A percentile compares a stretch with the other conserved stretches of the same genome.
Evolutionary conservation across 208 protist species (phyloP).

Genomic region (Strigomonas culicis): DNA sequence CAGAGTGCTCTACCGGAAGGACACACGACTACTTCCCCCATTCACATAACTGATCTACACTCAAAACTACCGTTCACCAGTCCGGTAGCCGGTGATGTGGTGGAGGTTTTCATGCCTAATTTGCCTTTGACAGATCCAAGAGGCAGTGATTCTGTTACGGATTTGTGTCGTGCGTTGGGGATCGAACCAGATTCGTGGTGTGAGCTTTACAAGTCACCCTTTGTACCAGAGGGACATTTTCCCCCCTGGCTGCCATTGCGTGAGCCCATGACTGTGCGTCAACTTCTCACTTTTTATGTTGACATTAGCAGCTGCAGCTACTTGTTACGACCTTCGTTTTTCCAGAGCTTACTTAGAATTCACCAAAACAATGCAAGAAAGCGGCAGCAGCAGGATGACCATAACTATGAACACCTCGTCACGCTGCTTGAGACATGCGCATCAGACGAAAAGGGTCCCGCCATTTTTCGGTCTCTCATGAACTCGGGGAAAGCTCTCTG

Average conservation of each 20-base stretch:
- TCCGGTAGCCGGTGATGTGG: constrained; percentile 57
- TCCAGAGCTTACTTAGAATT: constrained; percentile 58
- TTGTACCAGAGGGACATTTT: constrained; percentile 73
- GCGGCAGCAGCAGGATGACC: neutral
- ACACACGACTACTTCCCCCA: constrained; percentile 6
- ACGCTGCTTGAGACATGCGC: constrained; percentile 50
- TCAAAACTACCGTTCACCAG: constrained; percentile 3
- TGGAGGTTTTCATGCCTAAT: constrained; percentile 80
- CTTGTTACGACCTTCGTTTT: constrained; percentile 69
- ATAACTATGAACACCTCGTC: constrained; percentile 15
- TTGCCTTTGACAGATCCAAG: neutral
- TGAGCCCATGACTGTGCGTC: constrained; percentile 49
- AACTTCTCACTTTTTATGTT: constrained; percentile 72
- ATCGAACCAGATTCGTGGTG: constrained; percentile 49
- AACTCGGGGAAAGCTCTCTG: constrained; percentile 49
- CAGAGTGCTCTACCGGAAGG: constrained; percentile 12
- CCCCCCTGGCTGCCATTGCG: constrained; percentile 77
- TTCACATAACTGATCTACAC: constrained; percentile 25
- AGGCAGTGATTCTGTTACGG: constrained; percentile 32
- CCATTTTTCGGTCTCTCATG: constrained; percentile 47
- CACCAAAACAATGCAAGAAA: constrained; percentile 32
- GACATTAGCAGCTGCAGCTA: constrained; percentile 83
- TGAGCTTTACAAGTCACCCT: constrained; percentile 71
- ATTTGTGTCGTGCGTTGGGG: constrained; percentile 50
- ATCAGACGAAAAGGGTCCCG: constrained; percentile 29